Evolutionary conservation across 2,329 filamentous ascomycete species (phyloP).

Genomic region (Diplodia seriata): DNA sequence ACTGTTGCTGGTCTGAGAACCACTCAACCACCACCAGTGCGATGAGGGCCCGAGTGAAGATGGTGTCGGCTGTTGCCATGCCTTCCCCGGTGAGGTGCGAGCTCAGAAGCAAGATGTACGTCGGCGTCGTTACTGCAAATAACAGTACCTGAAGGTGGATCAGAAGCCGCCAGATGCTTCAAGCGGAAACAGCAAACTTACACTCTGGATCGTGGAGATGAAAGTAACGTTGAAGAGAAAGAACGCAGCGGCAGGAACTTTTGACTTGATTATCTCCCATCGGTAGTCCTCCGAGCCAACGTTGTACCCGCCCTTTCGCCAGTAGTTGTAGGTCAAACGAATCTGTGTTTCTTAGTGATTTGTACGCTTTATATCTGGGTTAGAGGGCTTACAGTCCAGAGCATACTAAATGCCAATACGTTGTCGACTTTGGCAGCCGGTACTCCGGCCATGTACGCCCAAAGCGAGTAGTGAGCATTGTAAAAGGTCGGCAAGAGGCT

Average conservation of each 20-base stretch:
- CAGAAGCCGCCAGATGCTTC: constrained; percentile 31
- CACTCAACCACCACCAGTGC: constrained; percentile 70
- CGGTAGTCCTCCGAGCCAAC: constrained; percentile 94
- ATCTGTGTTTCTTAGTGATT: constrained; percentile 53
- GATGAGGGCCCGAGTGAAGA: constrained; percentile 63
- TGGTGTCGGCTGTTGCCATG: constrained; percentile 60
- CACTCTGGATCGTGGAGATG: constrained; percentile 78
- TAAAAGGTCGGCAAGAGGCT: constrained; percentile 87
- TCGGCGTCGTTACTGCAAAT: constrained; percentile 77
- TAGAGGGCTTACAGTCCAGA: constrained; percentile 76
- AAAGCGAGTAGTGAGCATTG: constrained; percentile 82
- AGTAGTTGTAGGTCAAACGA: constrained; percentile 95
- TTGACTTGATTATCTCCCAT: constrained; percentile 77
- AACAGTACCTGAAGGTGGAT: constrained; percentile 67
- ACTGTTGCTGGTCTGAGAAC: constrained; percentile 91
- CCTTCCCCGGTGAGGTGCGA: constrained; percentile 65
- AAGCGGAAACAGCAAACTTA: constrained; percentile 40
- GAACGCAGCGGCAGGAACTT: constrained; percentile 70
- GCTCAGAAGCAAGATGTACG: constrained; percentile 80
- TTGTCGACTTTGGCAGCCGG: constrained; percentile 75
- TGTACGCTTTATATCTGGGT: no score
- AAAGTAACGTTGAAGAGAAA: constrained; percentile 89
- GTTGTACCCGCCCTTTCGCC: constrained; percentile 89
- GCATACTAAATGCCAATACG: constrained; percentile 69
- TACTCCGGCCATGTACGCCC: constrained; percentile 77